Conservation (phyloP, 768 basidiomycete species). For the Lentinula sp. region DNA sequence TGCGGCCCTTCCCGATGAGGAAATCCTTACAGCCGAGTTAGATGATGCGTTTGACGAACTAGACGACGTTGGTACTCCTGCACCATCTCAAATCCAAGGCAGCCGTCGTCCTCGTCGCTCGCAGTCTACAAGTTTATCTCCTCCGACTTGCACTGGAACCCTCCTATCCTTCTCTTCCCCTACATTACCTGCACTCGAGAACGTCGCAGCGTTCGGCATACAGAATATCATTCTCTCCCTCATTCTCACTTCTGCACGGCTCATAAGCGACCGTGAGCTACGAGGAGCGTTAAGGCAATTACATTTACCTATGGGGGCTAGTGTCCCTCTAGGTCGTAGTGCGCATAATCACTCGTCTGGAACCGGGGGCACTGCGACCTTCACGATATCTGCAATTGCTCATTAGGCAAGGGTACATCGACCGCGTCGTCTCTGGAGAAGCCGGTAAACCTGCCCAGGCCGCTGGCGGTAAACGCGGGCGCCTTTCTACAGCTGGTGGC, state of each 20-base stretch:
- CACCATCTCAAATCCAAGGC: background rate
- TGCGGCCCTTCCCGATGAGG: constrained; percentile 50
- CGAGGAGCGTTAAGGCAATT: constrained; percentile 65
- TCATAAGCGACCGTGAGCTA: constrained; percentile 74
- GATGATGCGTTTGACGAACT: constrained; percentile 44
- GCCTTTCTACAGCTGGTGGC: constrained; percentile 36
- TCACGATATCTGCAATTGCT: constrained; percentile 61
- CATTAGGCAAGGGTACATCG: constrained; percentile 72
- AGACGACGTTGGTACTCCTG: constrained; percentile 30
- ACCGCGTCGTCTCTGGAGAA: constrained; percentile 52
- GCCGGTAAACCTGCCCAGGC: constrained; percentile 29
- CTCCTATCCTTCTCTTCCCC: constrained; percentile 62
- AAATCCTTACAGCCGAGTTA: constrained; percentile 43
- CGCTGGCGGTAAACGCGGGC: constrained; percentile 45
- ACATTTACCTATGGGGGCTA: constrained; percentile 43
- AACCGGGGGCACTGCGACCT: background rate
- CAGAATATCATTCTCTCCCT: constrained; percentile 78
- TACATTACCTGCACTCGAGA: constrained; percentile 35
- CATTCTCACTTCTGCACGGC: constrained; percentile 75
- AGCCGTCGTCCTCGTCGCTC: background rate
- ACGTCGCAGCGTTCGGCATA: constrained; percentile 66
- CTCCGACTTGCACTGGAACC: constrained; percentile 48
- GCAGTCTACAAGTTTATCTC: constrained; percentile 11
- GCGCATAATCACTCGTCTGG: background rate
- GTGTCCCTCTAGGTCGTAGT: constrained; percentile 46